Evolutionary conservation across 106 monocot genomes (phyloP), one percentile per base, ranked within the genome.

Genomic region (Dioscorea zingiberensis): DNA sequence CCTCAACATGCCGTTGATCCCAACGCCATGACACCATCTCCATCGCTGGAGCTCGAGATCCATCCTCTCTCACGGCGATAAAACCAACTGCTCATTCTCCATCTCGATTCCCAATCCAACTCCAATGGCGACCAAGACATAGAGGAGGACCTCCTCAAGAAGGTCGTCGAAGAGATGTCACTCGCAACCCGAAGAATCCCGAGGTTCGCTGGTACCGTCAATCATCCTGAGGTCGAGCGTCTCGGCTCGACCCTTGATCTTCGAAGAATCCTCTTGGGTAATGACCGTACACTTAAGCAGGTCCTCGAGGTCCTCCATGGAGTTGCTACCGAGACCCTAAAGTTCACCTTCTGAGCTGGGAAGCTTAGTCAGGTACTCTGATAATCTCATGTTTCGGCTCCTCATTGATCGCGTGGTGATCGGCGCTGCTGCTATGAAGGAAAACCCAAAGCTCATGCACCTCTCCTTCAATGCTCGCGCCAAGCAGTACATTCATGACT

Each of bases 401-500:
- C 49, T 91, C 57, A 79, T 97, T 8, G 95, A 97, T 69, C 66
- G 64, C 18, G 65, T 88, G 62, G 78, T 97, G 21, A 80, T 97
- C 38, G 88, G 70, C 63, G 88, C 91, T n/a, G n/a, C n/a, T n/a
- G n/a, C n/a, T n/a, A n/a, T n/a, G n/a, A n/a, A n/a, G n/a, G n/a
- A n/a, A n/a, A 21, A 91, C 91, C 77, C 83, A 2, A 88, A 97
- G 65, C 75, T 84, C 53, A 48, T 76, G 16, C 91, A 97, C 32
- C 30, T 78, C n/a, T 73, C 80, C 13, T 97, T 97, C 74, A 92
- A 97, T 79, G 86, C 83, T 3, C 67, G 95, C 38, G 88, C 81
- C 16, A 83, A 72, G 74, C 53, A 21, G 24, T 97, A 63, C 64
- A 86, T 97, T 10, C 73, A 88, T 69, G 67, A 55, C 17, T 88